Base-by-base conservation (phyloP, 2,329 filamentous ascomycete species). In the Cladosporium velox region DNA sequence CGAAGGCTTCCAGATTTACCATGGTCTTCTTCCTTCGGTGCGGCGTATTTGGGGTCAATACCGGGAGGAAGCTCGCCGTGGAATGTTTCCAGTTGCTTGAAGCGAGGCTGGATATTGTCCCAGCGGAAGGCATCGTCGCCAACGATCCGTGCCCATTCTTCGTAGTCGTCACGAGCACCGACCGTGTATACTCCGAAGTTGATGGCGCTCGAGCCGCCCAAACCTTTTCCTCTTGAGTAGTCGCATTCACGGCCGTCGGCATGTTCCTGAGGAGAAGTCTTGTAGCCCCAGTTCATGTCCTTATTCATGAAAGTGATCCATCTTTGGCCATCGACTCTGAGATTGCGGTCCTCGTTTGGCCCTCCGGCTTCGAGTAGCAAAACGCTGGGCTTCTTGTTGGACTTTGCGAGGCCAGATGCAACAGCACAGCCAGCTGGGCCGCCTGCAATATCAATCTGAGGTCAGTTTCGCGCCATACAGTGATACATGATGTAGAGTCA, bases 311-410 rank as follows among this genome's bases (percentile, higher is more conserved):
- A 83, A 0, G 84, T 85, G 1, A 73, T 70, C 74, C 83, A 90
- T 57, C 87, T 82, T 70, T 89, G 81, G 66, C 84, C 81, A 1
- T 82, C 79, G 2, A 61, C 44, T 24, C 59, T 61, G 28, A 61
- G 59, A 34, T 49, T 61, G 41, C 38, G 59, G 28, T 61, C 44
- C n/a, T 61, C 59, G 58, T 87, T 85, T 8, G 72, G 70, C 1
- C 79, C 77, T 12, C 88, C 88, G 1, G 87, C 87, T 75, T 90
- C 88, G 2, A 90, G 76, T 0, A 90, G 80, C 1, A 90, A 81
- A 1, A 90, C 82, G 0, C 73, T 79, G 0, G 87, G 87, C 10
- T 76, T 78, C 41, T 79, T 78, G 0, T 78, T 44, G 0, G 83
- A 77, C 21, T 78, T 75, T 1, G 86, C 82, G 4, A 90, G 82